Evolutionary conservation across 2,329 filamentous ascomycete genomes (phyloP), one percentile per base, ranked within the genome.

Genomic region (Penicillium sp.): DNA sequence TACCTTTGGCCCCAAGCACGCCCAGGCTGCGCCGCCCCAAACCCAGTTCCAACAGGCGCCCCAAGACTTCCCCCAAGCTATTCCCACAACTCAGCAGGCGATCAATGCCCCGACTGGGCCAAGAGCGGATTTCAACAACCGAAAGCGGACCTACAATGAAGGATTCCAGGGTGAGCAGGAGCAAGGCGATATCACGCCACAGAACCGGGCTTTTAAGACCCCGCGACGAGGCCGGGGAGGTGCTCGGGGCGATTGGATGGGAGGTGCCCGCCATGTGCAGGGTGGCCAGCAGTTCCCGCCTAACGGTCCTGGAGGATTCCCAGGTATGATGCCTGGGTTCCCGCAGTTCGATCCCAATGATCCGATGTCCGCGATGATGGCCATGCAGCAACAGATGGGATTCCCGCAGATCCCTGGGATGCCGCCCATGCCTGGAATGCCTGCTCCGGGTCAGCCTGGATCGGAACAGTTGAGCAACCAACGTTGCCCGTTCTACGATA

Each of bases 401-500:
- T 72, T 81, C 46, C 71, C 78, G 27, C 70, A 72, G 46, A 71
- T 78, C 57, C 71, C 76, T 20, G 70, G 72, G 1, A 71, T 78
- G 66, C 71, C 76, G 7, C 63, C 65, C 13, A 64, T 75, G 53
- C 74, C 74, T 15, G 63, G 68, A 44, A 61, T 67, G 38, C 57
- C 67, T 31, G 54, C 41, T 20, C 50, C 61, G 6, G 60, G 60
- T 8, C 63, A 66, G 44, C 59, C 62, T 27, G 56, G 55, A 12
- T 61, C 53, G 43, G 65, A 65, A 13, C 57, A 65, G 15, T 61
- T 67, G 43, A 61, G 63, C 51, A 58, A 69, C 46, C 59, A 72
- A 64, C 72, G 76, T 43, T 84, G 81, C 61, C 71, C 70, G 33
- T 78, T 81, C 61, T 83, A 82, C 56, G 79, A 83, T 52, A 78